Evolutionary conservation across 805 yeast species (phyloP).

Genomic region (Peterozyma xylosa): DNA sequence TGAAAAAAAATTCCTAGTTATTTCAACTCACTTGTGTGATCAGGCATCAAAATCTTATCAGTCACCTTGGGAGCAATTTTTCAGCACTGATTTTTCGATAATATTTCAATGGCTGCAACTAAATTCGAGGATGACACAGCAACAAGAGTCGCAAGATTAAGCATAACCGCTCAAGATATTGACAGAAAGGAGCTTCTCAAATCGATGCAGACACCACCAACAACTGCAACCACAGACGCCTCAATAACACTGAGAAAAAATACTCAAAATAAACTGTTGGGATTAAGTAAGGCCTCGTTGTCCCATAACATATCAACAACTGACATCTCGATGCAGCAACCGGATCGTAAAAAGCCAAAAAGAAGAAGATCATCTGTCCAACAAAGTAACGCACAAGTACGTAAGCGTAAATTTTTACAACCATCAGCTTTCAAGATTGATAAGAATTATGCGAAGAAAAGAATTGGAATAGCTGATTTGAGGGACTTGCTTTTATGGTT

Average conservation of each 20-base stretch:
- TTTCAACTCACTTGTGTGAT: no score
- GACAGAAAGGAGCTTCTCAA: background rate
- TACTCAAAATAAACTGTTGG: no score
- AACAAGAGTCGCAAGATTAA: constrained; percentile 21
- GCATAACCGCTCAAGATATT: constrained; percentile 16
- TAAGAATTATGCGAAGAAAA: constrained; percentile 13
- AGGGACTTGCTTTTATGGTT: constrained; percentile 38
- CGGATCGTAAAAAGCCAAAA: constrained; percentile 14
- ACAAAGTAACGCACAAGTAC: constrained; percentile 16
- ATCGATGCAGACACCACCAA: constrained; percentile 1
- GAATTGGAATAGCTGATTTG: constrained; percentile 29
- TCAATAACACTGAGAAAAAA: no score
- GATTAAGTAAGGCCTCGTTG: no score
- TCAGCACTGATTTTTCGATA: no score
- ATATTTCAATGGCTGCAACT: background rate
- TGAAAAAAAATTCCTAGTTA: no score
- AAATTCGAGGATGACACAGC: constrained; percentile 10
- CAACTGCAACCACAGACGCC: constrained; percentile 1
- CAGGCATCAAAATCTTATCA: no score
- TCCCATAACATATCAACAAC: no score
- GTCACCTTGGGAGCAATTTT: no score
- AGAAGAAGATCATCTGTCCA: constrained; percentile 34
- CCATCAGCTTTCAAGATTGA: constrained; percentile 16
- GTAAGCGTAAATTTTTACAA: constrained; percentile 24
- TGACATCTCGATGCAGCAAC: no score